Evolutionary conservation across 2,329 filamentous ascomycete species (phyloP).

Genomic region (Apiospora phragmitis): DNA sequence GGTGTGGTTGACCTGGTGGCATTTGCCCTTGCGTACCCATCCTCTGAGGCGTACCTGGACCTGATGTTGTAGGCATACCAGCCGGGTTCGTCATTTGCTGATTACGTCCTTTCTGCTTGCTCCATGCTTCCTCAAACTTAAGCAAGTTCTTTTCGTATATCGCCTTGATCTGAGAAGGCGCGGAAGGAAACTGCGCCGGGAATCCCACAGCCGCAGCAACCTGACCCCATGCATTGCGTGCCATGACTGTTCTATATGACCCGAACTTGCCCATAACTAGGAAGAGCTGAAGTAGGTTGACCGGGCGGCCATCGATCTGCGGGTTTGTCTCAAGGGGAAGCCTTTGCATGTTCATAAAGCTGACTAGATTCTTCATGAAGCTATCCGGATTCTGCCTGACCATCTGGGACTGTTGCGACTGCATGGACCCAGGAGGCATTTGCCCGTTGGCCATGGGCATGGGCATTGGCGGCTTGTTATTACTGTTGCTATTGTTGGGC

Average conservation of each 20-base stretch:
- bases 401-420: slow-evolving; percentile 47
- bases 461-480: slow-evolving; percentile 46
- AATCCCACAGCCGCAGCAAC: slow-evolving; percentile 68
- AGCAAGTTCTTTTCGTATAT: slow-evolving; percentile 76
- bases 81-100: slow-evolving; percentile 42
- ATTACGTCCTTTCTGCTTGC: slow-evolving; percentile 54
- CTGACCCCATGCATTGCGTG: slow-evolving; percentile 70
- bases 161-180: slow-evolving; percentile 67
- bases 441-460: slow-evolving; percentile 49
- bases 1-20: slow-evolving; percentile 36
- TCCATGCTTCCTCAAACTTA: slow-evolving; percentile 73
- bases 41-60: slow-evolving; percentile 43
- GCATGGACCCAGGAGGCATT: slow-evolving; percentile 48
- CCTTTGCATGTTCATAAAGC: slow-evolving; percentile 75
- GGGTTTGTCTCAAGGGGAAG: slow-evolving; percentile 76
- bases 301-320: slow-evolving; percentile 67
- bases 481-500: slow-evolving; percentile 27
- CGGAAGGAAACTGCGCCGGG: slow-evolving; percentile 63
- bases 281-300: slow-evolving; percentile 79
- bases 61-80: slow-evolving; percentile 33
- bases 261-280: slow-evolving; percentile 73
- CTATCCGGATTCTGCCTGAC: slow-evolving; percentile 57
- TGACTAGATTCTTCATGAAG: slow-evolving; percentile 73
- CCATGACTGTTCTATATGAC: slow-evolving; percentile 73
- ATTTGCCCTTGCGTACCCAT: slow-evolving; percentile 41